Evolutionary conservation across 495 filamentous ascomycete genomes (phyloP).

Genomic region (Annulohypoxylon stygium): DNA sequence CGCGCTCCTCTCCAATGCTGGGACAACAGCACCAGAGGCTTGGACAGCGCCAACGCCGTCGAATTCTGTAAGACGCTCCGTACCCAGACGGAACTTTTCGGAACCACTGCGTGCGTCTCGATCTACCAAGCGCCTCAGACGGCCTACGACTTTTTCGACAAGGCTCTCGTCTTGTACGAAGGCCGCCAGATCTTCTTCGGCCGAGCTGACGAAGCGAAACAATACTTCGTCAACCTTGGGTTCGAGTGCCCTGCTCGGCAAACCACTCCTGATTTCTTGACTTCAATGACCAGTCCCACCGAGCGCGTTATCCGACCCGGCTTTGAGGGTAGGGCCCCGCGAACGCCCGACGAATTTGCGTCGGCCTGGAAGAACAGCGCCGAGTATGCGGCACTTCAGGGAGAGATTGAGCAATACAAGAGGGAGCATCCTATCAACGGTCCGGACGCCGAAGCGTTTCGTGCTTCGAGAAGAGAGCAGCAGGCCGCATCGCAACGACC

Average conservation of each 20-base stretch:
- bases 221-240: constrained; percentile 80
- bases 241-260: constrained; percentile 79
- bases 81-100: constrained; percentile 73
- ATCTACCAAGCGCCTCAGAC: constrained; percentile 87
- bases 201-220: constrained; percentile 68
- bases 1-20: constrained; percentile 81
- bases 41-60: constrained; percentile 85
- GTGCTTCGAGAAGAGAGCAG: constrained; percentile 72
- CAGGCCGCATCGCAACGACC: constrained; percentile 73
- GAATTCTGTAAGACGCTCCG: constrained; percentile 80
- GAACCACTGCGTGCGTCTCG: constrained; percentile 77
- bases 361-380: constrained; percentile 78
- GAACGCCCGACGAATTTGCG: constrained; percentile 83
- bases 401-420: constrained; percentile 80
- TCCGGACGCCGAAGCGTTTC: constrained; percentile 75
- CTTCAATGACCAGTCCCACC: constrained; percentile 78
- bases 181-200: constrained; percentile 89
- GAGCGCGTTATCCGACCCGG: constrained; percentile 75
- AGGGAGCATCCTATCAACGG: constrained; percentile 72
- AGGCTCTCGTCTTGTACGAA: constrained; percentile 82
- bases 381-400: constrained; percentile 73
- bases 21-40: constrained; percentile 86
- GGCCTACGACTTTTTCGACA: constrained; percentile 84
- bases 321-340: constrained; percentile 74
- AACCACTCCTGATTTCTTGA: constrained; percentile 84